These are phyloP conservation scores for Ilyonectria mors-panacis DNA, from an alignment of 2,329 filamentous ascomycete genomes.

Conservation along the genomic window DNA sequence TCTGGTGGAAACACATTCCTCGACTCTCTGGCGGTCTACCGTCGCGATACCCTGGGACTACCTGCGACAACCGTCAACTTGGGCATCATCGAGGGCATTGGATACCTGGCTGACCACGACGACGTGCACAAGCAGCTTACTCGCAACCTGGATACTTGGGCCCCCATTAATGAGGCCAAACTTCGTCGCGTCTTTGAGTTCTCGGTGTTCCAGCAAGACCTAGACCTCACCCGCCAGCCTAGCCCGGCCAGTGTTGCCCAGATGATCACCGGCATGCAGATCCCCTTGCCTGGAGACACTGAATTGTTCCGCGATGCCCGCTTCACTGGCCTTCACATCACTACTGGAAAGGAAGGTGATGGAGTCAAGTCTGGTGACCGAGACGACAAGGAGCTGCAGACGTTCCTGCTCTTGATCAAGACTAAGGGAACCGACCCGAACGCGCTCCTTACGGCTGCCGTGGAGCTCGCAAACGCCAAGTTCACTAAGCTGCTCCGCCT, in stretches of 20 bases:
- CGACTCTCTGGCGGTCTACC: constrained; percentile 49
- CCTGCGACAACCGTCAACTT: constrained; percentile 49
- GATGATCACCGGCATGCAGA: constrained; percentile 44
- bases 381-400: constrained; percentile 31
- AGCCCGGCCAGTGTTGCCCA: constrained; percentile 40
- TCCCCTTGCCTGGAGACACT: constrained; percentile 45
- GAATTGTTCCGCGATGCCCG: constrained; percentile 44
- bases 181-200: constrained; percentile 48
- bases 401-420: constrained; percentile 31
- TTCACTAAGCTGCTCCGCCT: constrained; percentile 46
- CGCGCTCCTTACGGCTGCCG: constrained; percentile 33
- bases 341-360: constrained; percentile 18
- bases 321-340: constrained; percentile 39
- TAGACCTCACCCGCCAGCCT: constrained; percentile 13
- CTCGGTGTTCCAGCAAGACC: constrained; percentile 49
- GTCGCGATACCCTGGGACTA: constrained; percentile 40
- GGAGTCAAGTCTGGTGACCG: constrained; percentile 6
- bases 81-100: constrained; percentile 43
- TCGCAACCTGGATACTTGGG: constrained; percentile 28
- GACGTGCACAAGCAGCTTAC: constrained; percentile 23
- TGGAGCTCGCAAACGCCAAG: constrained; percentile 42
- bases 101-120: constrained; percentile 34
- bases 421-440: constrained; percentile 21
- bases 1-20: constrained; percentile 53
- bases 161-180: constrained; percentile 47